These are phyloP conservation scores for Xylaria grammica DNA, from an alignment of 495 filamentous ascomycete genomes.

Conservation along the genomic window DNA sequence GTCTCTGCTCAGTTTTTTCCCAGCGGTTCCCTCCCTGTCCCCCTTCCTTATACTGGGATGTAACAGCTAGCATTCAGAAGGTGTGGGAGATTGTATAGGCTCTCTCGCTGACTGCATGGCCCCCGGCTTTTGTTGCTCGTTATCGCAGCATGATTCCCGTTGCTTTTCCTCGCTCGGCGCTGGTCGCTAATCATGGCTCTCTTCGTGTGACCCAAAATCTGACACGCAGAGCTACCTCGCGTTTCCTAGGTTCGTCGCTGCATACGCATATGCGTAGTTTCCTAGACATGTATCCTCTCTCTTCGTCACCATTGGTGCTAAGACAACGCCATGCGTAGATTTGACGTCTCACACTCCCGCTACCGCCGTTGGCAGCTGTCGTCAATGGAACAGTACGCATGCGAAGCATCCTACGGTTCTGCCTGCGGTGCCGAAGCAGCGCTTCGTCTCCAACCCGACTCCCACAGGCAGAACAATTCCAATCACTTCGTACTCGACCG, in stretches of 20 bases:
- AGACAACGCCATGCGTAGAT: constrained; percentile 31
- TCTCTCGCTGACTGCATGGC: constrained; percentile 25
- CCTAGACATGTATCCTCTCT: constrained; percentile 14
- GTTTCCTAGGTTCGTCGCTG: constrained; percentile 33
- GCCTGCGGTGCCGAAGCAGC: constrained; percentile 30
- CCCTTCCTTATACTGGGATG: constrained; percentile 10
- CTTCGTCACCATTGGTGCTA: constrained; percentile 29
- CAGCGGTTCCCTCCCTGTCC: neutral
- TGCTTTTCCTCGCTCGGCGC: constrained; percentile 35
- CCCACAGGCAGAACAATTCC: constrained; percentile 26
- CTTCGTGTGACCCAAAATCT: constrained; percentile 32
- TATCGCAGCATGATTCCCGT: constrained; percentile 33
- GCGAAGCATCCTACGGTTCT: constrained; percentile 33
- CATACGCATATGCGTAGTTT: constrained; percentile 21
- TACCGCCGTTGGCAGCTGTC: constrained; percentile 17
- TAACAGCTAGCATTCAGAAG: constrained; percentile 9
- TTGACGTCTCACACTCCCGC: constrained; percentile 23
- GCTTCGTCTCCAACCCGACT: constrained; percentile 22
- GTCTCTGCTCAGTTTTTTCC: neutral
- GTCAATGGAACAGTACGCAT: constrained; percentile 37
- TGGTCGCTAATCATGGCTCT: constrained; percentile 38
- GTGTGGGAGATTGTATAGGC: constrained; percentile 22
- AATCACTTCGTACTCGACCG: constrained; percentile 36
- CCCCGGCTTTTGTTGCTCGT: constrained; percentile 1
- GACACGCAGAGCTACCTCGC: constrained; percentile 31